Evolutionary conservation across 805 yeast genomes (phyloP).

Genomic region (Candida nonsorbophila): DNA sequence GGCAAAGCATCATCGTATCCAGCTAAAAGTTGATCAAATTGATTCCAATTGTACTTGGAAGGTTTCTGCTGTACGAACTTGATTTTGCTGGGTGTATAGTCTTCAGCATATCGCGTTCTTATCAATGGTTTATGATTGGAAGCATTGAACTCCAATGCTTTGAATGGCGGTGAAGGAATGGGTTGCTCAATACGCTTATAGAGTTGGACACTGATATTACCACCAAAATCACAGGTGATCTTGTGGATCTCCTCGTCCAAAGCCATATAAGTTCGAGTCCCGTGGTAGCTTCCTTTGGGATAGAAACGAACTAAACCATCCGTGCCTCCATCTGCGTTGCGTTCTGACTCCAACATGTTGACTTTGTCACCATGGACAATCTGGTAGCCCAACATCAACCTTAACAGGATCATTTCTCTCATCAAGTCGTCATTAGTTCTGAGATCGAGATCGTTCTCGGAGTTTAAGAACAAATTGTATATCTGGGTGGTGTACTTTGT

Average conservation of each 20-base stretch:
- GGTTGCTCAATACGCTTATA: constrained; percentile 31
- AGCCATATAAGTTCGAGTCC: constrained; percentile 67
- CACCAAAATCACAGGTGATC: constrained; percentile 65
- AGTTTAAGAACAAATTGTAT: constrained; percentile 72
- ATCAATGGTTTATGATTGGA: constrained; percentile 39
- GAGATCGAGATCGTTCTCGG: constrained; percentile 47
- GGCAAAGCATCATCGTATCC: constrained; percentile 78
- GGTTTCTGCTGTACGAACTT: constrained; percentile 52
- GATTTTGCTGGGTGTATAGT: constrained; percentile 52
- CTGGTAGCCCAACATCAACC: constrained; percentile 86
- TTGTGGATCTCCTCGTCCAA: constrained; percentile 84
- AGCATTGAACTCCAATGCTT: constrained; percentile 6
- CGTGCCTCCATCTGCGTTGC: constrained; percentile 52
- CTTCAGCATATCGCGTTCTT: constrained; percentile 73
- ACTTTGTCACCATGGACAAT: constrained; percentile 73
- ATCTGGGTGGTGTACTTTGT: constrained; percentile 72
- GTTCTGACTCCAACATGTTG: constrained; percentile 55
- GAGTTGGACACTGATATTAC: constrained; percentile 73
- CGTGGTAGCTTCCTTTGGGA: constrained; percentile 39
- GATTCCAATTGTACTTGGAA: constrained; percentile 76
- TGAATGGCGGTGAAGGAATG: constrained; percentile 4
- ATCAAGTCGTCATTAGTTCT: constrained; percentile 54
- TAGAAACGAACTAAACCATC: constrained; percentile 54
- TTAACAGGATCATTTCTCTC: constrained; percentile 80
- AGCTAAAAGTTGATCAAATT: constrained; percentile 84